Percentiles rank a stretch among this genome's conserved stretches.
phyloP scores from a whole-genome alignment of 2,329 filamentous ascomycete genomes.

The Ophiocordyceps camponoti-saundersi region DNA sequence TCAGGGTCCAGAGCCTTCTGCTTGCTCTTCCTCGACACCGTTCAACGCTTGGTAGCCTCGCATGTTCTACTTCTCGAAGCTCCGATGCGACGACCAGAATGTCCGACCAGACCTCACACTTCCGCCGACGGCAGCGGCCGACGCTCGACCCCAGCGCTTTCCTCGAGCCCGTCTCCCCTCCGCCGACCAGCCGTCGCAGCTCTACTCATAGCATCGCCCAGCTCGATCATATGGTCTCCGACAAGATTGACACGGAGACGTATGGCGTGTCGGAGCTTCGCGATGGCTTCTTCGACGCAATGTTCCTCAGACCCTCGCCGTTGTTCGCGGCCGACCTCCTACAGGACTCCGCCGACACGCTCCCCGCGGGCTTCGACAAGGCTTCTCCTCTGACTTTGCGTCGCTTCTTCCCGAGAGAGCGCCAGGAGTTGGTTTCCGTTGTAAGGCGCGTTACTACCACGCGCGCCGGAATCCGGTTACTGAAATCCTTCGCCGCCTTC shows the following conservation, averaged over 20 bases:
- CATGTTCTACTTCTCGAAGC: no score
- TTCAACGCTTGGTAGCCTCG: neutral
- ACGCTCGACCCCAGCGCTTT: neutral
- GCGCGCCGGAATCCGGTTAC: constrained; percentile 29
- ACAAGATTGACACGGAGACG: constrained; percentile 18
- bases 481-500: constrained; percentile 38
- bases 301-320: constrained; percentile 25
- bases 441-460: constrained; percentile 25
- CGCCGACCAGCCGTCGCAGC: constrained; percentile 5
- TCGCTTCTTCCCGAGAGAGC: constrained; percentile 29
- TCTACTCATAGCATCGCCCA: constrained; percentile 14
- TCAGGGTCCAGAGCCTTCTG: neutral
- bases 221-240: constrained; percentile 16
- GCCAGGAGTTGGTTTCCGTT: constrained; percentile 24
- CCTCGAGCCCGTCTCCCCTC: constrained; percentile 2
- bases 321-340: constrained; percentile 20
- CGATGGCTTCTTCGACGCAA: constrained; percentile 29
- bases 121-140: neutral
- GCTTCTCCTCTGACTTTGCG: constrained; percentile 26
- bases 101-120: neutral
- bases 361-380: constrained; percentile 29
- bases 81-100: neutral
- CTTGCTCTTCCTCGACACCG: neutral
- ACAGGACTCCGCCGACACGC: constrained; percentile 22
- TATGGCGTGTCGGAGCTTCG: constrained; percentile 25